A percentile compares a stretch with the other conserved stretches of the same genome.
phyloP scores from a whole-genome alignment of 768 basidiomycete species.

The Scleroderma citrinum region DNA sequence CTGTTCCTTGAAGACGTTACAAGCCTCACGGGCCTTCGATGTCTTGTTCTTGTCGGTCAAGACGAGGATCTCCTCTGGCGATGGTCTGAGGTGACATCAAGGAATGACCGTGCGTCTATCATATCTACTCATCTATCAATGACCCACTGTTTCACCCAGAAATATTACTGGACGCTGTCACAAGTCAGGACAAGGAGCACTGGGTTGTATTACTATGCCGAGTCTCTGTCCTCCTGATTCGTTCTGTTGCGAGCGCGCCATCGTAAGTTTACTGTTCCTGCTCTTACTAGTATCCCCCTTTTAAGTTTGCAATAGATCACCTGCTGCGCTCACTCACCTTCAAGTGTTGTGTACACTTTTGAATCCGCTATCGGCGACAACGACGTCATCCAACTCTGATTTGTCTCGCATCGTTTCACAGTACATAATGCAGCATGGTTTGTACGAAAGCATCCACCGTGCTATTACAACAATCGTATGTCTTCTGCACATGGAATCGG shows the following conservation, averaged over 20 bases:
- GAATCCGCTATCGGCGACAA: conserved; percentile 10
- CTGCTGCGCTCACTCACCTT: conserved; percentile 42
- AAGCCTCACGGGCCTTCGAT: conserved; percentile 54
- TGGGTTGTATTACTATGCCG: conserved; percentile 61
- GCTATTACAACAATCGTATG: conserved; percentile 40
- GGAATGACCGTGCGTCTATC: conserved; percentile 15
- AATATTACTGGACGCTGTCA: conserved; percentile 34
- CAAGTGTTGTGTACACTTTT: conserved; percentile 46
- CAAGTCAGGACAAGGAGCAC: conserved; percentile 35
- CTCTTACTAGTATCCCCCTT: background rate
- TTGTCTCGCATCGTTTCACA: conserved; percentile 31
- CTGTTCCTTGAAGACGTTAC: conserved; percentile 49
- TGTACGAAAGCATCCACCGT: conserved; percentile 31
- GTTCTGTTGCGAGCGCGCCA: conserved; percentile 43
- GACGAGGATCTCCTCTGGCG: conserved; percentile 26
- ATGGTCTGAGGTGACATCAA: conserved; percentile 26
- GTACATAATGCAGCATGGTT: conserved; percentile 43
- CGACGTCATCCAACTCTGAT: conserved; percentile 20
- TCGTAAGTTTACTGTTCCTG: conserved; percentile 36
- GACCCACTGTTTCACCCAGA: conserved; percentile 23
- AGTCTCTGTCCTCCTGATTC: conserved; percentile 43
- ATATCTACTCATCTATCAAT: background rate
- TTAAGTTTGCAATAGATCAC: conserved; percentile 35
- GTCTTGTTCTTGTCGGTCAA: conserved; percentile 55
- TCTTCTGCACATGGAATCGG: conserved; percentile 4